phyloP scores from a whole-genome alignment of 2,329 filamentous ascomycete species.

The Cadophora sp. region DNA sequence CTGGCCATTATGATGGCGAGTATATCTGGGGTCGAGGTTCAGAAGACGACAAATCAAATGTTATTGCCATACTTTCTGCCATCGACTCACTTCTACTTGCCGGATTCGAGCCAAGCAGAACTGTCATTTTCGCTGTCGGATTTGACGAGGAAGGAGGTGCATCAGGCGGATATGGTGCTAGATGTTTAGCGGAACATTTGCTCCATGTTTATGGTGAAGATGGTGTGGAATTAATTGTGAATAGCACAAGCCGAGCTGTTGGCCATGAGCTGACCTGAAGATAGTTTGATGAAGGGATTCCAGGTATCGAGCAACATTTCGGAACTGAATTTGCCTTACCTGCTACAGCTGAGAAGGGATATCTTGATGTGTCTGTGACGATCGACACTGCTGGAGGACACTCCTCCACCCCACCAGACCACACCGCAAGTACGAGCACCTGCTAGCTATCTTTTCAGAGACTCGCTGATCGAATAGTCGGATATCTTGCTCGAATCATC shows the following conservation, averaged over 20 bases:
- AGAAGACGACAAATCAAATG: slow-evolving; percentile 61
- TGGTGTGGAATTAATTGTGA: slow-evolving; percentile 63
- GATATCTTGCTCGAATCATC: slow-evolving; percentile 70
- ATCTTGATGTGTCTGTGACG: slow-evolving; percentile 58
- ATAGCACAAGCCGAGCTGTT: not conserved
- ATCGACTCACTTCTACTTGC: slow-evolving; percentile 60
- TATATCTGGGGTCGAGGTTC: slow-evolving; percentile 62
- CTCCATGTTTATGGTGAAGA: slow-evolving; percentile 62
- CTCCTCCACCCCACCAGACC: slow-evolving; percentile 63
- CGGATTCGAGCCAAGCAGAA: slow-evolving; percentile 59
- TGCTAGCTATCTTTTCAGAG: not conserved
- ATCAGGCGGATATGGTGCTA: slow-evolving; percentile 56
- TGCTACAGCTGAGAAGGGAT: slow-evolving; percentile 65
- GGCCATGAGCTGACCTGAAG: not conserved
- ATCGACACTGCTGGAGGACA: slow-evolving; percentile 66
- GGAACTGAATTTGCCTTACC: slow-evolving; percentile 53
- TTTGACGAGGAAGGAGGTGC: slow-evolving; percentile 71
- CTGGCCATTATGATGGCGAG: slow-evolving; percentile 58
- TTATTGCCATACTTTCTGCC: slow-evolving; percentile 59
- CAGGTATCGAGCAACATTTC: slow-evolving; percentile 53
- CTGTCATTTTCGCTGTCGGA: slow-evolving; percentile 65
- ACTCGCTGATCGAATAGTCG: slow-evolving; percentile 51
- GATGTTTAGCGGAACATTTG: slow-evolving; percentile 56
- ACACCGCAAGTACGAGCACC: slow-evolving; percentile 54
- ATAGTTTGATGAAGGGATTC: slow-evolving; percentile 61